Evolutionary conservation across 2,329 filamentous ascomycete species (phyloP).

Genomic region (Talaromyces sp.): DNA sequence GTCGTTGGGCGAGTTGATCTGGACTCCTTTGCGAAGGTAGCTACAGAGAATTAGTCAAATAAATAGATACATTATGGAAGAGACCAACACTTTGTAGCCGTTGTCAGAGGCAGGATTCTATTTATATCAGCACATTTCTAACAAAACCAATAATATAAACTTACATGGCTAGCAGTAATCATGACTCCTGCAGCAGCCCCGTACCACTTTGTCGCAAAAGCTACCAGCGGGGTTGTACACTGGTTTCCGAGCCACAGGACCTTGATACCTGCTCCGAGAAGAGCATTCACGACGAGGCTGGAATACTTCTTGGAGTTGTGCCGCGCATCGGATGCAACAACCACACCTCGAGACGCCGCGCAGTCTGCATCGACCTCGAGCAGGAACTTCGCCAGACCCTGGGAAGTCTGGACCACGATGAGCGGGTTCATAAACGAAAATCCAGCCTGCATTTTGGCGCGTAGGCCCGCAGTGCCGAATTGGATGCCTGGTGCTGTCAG

Average conservation of each 20-base stretch:
- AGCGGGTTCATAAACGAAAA: constrained; percentile 59
- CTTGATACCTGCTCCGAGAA: constrained; percentile 54
- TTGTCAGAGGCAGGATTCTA: constrained; percentile 19
- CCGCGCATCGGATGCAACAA: constrained; percentile 60
- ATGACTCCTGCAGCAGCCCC: constrained; percentile 58
- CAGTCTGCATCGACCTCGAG: constrained; percentile 38
- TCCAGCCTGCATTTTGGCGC: constrained; percentile 62
- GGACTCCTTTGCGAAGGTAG: constrained; percentile 61
- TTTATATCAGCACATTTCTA: not conserved
- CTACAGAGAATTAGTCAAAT: constrained; percentile 25
- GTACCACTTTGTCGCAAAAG: constrained; percentile 54
- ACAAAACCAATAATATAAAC: constrained; percentile 53
- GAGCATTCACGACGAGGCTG: constrained; percentile 55
- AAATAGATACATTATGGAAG: not conserved
- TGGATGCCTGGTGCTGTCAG: constrained; percentile 42
- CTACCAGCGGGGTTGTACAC: constrained; percentile 58
- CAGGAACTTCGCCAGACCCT: constrained; percentile 60
- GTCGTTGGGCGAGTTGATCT: constrained; percentile 62
- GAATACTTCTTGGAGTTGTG: constrained; percentile 61
- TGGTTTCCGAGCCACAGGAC: constrained; percentile 56
- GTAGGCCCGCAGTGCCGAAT: constrained; percentile 60
- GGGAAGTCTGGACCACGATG: constrained; percentile 60
- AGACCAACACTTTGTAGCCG: constrained; percentile 56
- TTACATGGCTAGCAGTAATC: constrained; percentile 60
- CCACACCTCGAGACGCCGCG: constrained; percentile 46